Base-by-base conservation (phyloP, 2,329 filamentous ascomycete genomes). In the Phaeomoniella chlamydospora region DNA sequence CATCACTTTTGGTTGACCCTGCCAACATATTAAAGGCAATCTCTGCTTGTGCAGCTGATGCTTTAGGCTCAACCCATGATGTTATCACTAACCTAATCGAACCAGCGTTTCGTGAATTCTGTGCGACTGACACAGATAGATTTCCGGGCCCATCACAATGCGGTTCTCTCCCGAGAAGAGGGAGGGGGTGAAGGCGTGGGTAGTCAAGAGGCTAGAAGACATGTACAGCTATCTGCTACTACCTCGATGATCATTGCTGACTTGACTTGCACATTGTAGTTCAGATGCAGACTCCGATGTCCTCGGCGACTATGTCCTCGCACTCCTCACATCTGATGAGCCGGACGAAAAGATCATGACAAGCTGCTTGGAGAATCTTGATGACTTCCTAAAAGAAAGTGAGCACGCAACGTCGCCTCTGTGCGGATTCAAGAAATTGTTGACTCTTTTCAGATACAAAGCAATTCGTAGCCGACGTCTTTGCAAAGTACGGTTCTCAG, bases 231-330 rank as follows among this genome's bases (percentile, higher is more conserved):
- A 17, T 33, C 31, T n/a, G n/a, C n/a, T n/a, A n/a, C n/a, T n/a
- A n/a, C n/a, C n/a, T n/a, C n/a, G n/a, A n/a, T n/a, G n/a, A 10
- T 37, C 34, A 15, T 13, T 33, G 18, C 29, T n/a, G n/a, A n/a
- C n/a, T n/a, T n/a, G n/a, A n/a, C 26, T 30, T 31, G 3, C 13
- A 36, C n/a, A n/a, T n/a, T n/a, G 32, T 45, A 73, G 70, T 42
- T 72, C 68, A n/a, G 72, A 76, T 49, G 72, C 71, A 18, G 72
- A 77, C 48, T 64, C 65, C 10, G 70, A 72, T 43, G 68, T 76
- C 2, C 65, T 77, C 14, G 71, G 70, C 18, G 72, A 77, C 44
- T 77, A 76, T 46, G 70, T 76, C 5, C 57, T 75, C 33, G 72
- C 70, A 15, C 61, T 77, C 18, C 62, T 76, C 31, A 64, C 64